phyloP scores from a whole-genome alignment of 768 basidiomycete species.

The Mycena polygramma region DNA sequence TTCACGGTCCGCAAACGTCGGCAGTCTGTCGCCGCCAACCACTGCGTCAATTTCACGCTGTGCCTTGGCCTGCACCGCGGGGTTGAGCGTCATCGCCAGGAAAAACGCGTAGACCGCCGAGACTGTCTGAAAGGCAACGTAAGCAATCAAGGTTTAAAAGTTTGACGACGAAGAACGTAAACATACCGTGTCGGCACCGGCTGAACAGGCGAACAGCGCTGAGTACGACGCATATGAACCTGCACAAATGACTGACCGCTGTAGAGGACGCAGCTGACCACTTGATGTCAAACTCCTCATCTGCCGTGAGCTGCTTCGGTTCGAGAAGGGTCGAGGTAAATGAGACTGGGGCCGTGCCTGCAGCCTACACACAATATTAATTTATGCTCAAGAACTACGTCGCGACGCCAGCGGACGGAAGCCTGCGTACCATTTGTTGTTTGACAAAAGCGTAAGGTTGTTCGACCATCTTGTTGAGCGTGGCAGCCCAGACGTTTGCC shows the following conservation, averaged over 20 bases:
- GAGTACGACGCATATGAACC: slow-evolving; percentile 2
- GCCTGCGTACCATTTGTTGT: slow-evolving; percentile 65
- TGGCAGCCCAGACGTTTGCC: slow-evolving; percentile 66
- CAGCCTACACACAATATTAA: slow-evolving; percentile 54
- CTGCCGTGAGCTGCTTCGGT: slow-evolving; percentile 58
- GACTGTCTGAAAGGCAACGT: slow-evolving; percentile 61
- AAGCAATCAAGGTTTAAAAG: slow-evolving; percentile 26
- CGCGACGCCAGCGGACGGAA: slow-evolving; percentile 33
- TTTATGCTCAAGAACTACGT: slow-evolving; percentile 19
- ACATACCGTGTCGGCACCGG: slow-evolving; percentile 70
- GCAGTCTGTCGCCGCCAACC: slow-evolving; percentile 70
- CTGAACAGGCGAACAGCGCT: slow-evolving; percentile 43
- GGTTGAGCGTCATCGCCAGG: slow-evolving; percentile 70
- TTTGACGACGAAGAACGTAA: slow-evolving; percentile 20
- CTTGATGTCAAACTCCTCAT: slow-evolving; percentile 75
- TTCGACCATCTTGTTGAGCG: slow-evolving; percentile 68
- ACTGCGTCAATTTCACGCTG: slow-evolving; percentile 74
- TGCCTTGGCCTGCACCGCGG: slow-evolving; percentile 69
- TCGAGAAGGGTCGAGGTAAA: slow-evolving; percentile 72
- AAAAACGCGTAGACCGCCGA: slow-evolving; percentile 73
- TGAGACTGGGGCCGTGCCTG: slow-evolving; percentile 69
- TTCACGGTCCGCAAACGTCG: slow-evolving; percentile 69
- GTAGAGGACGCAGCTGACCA: slow-evolving; percentile 75
- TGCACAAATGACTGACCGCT: slow-evolving; percentile 52
- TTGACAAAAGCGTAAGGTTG: slow-evolving; percentile 70